Evolutionary conservation across 768 basidiomycete genomes (phyloP).

Genomic region (Astraeus odoratus): DNA sequence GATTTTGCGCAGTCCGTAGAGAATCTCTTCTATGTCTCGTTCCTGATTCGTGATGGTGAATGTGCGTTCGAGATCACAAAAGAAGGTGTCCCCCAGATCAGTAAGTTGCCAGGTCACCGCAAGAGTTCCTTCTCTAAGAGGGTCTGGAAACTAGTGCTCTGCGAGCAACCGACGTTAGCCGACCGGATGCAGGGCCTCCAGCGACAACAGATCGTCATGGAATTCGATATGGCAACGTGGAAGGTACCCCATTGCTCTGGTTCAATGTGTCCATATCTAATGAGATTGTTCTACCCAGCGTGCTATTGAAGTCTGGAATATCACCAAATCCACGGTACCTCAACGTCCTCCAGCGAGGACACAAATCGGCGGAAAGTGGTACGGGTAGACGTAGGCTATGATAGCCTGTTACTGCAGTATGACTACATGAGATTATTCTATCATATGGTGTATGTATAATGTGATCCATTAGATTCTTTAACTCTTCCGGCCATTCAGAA

Average conservation of each 20-base stretch:
- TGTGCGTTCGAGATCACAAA: slow-evolving; percentile 65
- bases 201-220: slow-evolving; percentile 83
- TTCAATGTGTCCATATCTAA: background rate
- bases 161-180: slow-evolving; percentile 55
- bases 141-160: slow-evolving; percentile 38
- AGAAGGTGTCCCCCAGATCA: slow-evolving; percentile 68
- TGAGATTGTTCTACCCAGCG: slow-evolving; percentile 42
- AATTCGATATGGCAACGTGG: slow-evolving; percentile 90
- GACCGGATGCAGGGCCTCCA: slow-evolving; percentile 58
- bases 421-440: no score
- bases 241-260: slow-evolving; percentile 40
- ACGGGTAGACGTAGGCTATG: slow-evolving; percentile 38
- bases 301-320: slow-evolving; percentile 83
- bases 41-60: slow-evolving; percentile 81
- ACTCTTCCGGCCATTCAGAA: no score
- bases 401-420: no score
- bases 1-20: slow-evolving; percentile 94
- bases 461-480: no score
- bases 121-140: background rate
- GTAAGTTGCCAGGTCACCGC: slow-evolving; percentile 36
- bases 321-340: slow-evolving; percentile 70
- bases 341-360: slow-evolving; percentile 54
- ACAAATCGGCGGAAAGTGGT: slow-evolving; percentile 63
- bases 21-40: slow-evolving; percentile 93
- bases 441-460: no score